These are phyloP conservation scores for Cordia subcordata DNA, from an alignment of 257 asterid species.

Conservation along the genomic window DNA sequence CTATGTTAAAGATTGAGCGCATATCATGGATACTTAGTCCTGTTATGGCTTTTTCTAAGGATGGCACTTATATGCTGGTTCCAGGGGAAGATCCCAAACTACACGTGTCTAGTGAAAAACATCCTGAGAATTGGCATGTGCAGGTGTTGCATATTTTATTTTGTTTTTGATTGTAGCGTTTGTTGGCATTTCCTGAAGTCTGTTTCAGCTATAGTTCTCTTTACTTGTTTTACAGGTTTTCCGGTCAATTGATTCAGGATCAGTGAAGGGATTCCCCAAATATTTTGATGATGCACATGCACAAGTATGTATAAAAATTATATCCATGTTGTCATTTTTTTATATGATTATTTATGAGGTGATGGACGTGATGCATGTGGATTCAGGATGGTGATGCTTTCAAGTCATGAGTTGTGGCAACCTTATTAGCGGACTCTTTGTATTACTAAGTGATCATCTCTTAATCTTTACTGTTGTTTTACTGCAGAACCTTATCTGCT, in stretches of 20 bases:
- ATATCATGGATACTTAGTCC: slow-evolving; percentile 95
- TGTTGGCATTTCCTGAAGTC: slow-evolving; percentile 17
- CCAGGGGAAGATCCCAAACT: slow-evolving; percentile 67
- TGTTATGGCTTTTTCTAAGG: slow-evolving; percentile 39
- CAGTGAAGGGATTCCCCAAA: slow-evolving; percentile 77
- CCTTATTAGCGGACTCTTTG: neutral
- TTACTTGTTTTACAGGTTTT: slow-evolving; percentile 50
- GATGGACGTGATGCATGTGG: neutral
- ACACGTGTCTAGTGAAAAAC: slow-evolving; percentile 42
- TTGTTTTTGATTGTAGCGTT: slow-evolving; percentile 15
- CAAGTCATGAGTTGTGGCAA: neutral
- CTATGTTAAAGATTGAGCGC: slow-evolving; percentile 87
- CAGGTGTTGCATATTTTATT: slow-evolving; percentile 50
- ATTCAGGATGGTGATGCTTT: slow-evolving; percentile 8
- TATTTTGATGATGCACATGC: slow-evolving; percentile 42
- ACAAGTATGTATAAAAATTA: slow-evolving; percentile 32
- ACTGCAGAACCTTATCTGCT: slow-evolving; percentile 62
- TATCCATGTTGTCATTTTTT: neutral
- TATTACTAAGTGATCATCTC: neutral
- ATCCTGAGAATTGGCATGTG: slow-evolving; percentile 83
- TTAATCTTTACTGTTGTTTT: slow-evolving; percentile 7
- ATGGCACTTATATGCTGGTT: slow-evolving; percentile 35
- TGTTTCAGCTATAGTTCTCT: slow-evolving; percentile 9
- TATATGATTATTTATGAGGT: no score
- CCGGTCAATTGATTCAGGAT: slow-evolving; percentile 93